Conservation (phyloP, 2,329 filamentous ascomycete species). For the Pyrenophora seminiperda region DNA sequence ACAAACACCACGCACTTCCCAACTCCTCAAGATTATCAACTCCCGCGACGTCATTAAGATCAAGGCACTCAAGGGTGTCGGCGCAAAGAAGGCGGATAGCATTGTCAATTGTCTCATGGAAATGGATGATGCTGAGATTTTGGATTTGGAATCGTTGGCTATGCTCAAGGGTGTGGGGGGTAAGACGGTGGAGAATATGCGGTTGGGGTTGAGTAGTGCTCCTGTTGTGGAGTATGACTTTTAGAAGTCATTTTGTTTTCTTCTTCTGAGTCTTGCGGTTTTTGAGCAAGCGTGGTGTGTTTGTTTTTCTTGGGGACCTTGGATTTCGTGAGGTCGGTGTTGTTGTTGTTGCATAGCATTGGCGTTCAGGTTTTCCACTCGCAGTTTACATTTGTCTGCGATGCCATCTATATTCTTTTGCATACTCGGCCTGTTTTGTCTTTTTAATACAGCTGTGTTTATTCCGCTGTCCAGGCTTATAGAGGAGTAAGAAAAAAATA, state of each 20-base stretch:
- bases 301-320: neutral
- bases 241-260: slow-evolving; percentile 15
- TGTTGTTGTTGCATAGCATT: slow-evolving; percentile 20
- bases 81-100: slow-evolving; percentile 69
- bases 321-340: neutral
- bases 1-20: slow-evolving; percentile 63
- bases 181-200: slow-evolving; percentile 59
- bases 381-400: neutral
- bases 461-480: too few species aligned
- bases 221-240: slow-evolving; percentile 37
- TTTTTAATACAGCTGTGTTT: neutral
- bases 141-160: slow-evolving; percentile 51
- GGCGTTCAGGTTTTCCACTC: slow-evolving; percentile 2
- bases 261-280: neutral
- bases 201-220: slow-evolving; percentile 43
- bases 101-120: slow-evolving; percentile 57
- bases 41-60: slow-evolving; percentile 71
- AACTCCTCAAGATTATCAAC: slow-evolving; percentile 73
- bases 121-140: slow-evolving; percentile 51
- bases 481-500: too few species aligned
- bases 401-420: neutral
- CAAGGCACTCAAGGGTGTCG: slow-evolving; percentile 70
- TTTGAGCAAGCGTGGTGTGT: neutral
- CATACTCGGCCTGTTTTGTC: neutral
- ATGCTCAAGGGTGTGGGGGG: slow-evolving; percentile 56